These are phyloP conservation scores for Ammopiptanthus mongolicus DNA, from an alignment of 306 rosid genomes.

Conservation along the genomic window DNA sequence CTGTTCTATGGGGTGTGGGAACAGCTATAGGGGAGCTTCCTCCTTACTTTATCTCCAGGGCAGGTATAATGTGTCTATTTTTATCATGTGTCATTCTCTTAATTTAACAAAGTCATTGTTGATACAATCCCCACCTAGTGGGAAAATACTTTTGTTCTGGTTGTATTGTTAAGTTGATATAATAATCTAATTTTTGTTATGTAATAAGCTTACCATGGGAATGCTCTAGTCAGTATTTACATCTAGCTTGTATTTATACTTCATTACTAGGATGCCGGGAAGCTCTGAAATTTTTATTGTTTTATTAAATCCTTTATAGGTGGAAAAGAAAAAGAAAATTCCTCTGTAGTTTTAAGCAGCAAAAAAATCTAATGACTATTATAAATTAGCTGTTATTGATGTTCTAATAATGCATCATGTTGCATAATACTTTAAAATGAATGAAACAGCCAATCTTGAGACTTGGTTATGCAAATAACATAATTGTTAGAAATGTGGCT, in stretches of 20 bases:
- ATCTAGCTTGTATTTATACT: not conserved
- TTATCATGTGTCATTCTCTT: not conserved
- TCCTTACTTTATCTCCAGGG: slow-evolving; percentile 97
- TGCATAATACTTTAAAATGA: not conserved
- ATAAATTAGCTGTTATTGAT: not conserved
- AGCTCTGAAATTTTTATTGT: slow-evolving; percentile 2
- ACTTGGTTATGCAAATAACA: not conserved
- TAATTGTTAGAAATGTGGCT: not conserved
- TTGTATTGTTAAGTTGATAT: not conserved
- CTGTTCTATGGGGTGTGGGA: slow-evolving; percentile 93
- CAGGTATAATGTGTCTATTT: slow-evolving; percentile 49
- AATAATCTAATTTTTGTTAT: not conserved
- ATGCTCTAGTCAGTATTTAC: not conserved
- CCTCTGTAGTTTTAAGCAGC: not conserved
- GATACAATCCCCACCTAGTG: not conserved
- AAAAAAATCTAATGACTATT: not conserved
- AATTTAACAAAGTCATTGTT: not conserved
- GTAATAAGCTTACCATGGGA: not conserved
- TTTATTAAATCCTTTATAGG: slow-evolving; percentile 10
- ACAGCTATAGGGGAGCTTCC: slow-evolving; percentile 99
- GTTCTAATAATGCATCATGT: not conserved
- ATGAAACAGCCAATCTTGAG: not conserved
- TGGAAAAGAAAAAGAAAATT: not conserved
- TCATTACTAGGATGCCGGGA: not conserved
- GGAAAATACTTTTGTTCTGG: not conserved